Base-by-base conservation (phyloP, 148 eudicot species). In the Rhododendron williamsianum region DNA sequence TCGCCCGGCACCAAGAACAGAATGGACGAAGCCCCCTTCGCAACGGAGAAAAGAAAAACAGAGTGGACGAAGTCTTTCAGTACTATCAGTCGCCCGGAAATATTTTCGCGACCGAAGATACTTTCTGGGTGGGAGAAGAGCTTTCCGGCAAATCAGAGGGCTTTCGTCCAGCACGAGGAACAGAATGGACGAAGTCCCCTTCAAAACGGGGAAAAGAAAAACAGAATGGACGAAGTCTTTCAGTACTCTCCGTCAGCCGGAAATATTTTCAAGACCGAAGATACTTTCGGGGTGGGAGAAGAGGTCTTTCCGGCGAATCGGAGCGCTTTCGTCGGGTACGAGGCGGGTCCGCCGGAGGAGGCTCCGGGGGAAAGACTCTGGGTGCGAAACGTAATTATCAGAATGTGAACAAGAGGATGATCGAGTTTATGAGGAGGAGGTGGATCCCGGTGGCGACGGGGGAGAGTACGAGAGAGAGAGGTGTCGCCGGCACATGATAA, bases 401-500 rank as follows among this genome's bases (percentile, higher is more conserved):
- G 9, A 88, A 85, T 69, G 49, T 85, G 67, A 87, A 82, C 83
- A 92, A 85, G 82, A 87, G 89, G 63, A 88, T 92, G 86, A 82
- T 89, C 0, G 90, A 88, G 87, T 88, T 90, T 36, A 21, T 77
- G 90, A 89, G 78, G 67, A 85, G 76, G 88, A 86, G 76, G 45
- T 71, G 85, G 87, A 78, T 3, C 19, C 51, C 27, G 48, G 80
- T 16, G 73, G 11, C 16, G 54, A 72, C 63, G 38, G 30, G 12
- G 23, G 36, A 1, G 81, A 84, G 56, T 60, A 49, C 0, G 91
- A 87, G 83, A 89, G 51, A 74, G 91, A 90, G 51, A 83, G 87
- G 84, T 35, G 85, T 79, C 65, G 33, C 23, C 82, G 79, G 86
- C 93, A 92, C 49, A 87, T 86, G 91, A 87, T 90, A 43, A 92